These are phyloP conservation scores for Leptomonas pyrrhocoris DNA, from an alignment of 208 protist genomes.

Conservation along the genomic window DNA sequence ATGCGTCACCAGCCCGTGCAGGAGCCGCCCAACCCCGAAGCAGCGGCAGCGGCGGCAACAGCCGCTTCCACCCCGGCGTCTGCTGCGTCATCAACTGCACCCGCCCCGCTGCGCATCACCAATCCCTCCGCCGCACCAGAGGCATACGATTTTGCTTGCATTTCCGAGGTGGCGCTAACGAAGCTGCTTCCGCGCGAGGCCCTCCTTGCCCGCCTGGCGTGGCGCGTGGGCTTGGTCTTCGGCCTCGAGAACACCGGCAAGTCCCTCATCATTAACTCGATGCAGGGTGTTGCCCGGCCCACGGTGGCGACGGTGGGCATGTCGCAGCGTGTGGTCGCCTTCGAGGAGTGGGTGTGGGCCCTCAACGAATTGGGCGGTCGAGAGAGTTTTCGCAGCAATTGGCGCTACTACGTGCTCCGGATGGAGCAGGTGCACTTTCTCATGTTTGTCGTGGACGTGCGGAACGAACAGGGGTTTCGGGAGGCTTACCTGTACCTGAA, in stretches of 20 bases:
- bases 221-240: constrained; percentile 70
- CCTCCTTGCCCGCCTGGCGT: constrained; percentile 50
- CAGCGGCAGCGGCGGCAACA: neutral
- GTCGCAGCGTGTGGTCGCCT: constrained; percentile 69
- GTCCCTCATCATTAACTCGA: constrained; percentile 77
- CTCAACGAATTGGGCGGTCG: constrained; percentile 85
- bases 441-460: constrained; percentile 77
- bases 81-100: neutral
- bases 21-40: neutral
- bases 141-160: constrained; percentile 60
- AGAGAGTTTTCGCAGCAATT: constrained; percentile 84
- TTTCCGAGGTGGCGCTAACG: constrained; percentile 69
- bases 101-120: neutral
- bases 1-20: constrained; percentile 2
- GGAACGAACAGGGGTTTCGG: constrained; percentile 40
- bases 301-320: constrained; percentile 85
- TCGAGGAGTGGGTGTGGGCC: constrained; percentile 84
- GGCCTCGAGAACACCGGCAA: constrained; percentile 87
- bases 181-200: constrained; percentile 76
- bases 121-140: neutral
- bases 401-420: constrained; percentile 71
- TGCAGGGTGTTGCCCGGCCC: constrained; percentile 60
- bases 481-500: constrained; percentile 68
- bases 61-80: neutral
- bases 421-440: constrained; percentile 76